Base-by-base conservation (phyloP, 345 rosid genomes). In the Acer saccharum region DNA sequence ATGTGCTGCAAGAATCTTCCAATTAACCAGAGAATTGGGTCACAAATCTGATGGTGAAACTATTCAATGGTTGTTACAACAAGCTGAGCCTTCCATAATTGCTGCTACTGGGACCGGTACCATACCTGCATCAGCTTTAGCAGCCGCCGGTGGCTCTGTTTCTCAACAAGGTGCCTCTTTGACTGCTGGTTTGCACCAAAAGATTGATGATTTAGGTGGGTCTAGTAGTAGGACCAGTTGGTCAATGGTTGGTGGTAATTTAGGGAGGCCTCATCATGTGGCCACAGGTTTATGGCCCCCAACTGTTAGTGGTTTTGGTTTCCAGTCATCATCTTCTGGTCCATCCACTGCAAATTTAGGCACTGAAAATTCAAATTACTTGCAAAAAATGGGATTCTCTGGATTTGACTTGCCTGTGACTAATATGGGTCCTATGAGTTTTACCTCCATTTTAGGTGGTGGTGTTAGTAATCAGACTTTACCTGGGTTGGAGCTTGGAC, bases 31-130 rank as follows among this genome's bases (percentile, higher is more conserved):
- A 69, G 98, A 95, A 87, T 87, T 95, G 88, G 98, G 97, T 80
- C 97, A 95, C 74, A 95, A 95, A 89, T 95, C 98, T 4, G 98
- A 95, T 77, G 98, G 98, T 9, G 98, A 95, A 78, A 95, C 98
- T 27, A 95, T 95, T 61, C 98, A 93, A 87, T 95, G 98, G 98
- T 81, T 95, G 21, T 84, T 95, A 44, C 98, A 95, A 60, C 98
- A 95, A 77, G 97, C 98, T 9, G 98, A 95, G 76, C 97, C 98
- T 8, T 95, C 98, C 0, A 95, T 95, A 68, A 85, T 95, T 52
- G 93, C 98, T 46, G 94, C 97, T 50, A 95, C 98, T 1, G 98
- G 98, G 69, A 85, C 89, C 32, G 98, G 98, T 54, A 95, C 98
- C 14, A 89, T 95, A n/a, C 98, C 98, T 0, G 98, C 98, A 41